Base-by-base conservation (phyloP, 768 basidiomycete species). In the Lentinula boryana region DNA sequence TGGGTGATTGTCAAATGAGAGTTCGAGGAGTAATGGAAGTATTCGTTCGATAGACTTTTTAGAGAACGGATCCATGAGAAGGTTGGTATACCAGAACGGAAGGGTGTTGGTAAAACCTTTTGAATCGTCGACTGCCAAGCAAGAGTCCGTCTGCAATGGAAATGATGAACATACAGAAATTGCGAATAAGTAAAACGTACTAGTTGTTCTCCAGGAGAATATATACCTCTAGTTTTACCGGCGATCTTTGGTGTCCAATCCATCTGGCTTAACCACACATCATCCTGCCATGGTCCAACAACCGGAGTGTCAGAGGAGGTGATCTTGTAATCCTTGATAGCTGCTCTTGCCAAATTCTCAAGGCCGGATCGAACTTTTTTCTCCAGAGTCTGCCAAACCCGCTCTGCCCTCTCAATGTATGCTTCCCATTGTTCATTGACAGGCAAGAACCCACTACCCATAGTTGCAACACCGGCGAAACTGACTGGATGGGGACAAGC, bases 161-260 rank as follows among this genome's bases (percentile, higher is more conserved):
- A 9, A 38, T 51, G 15, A 60, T 49, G 36, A 21, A 32, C 3
- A 36, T 62, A 54, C 27, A 16, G 7, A 46, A 44, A 43, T 8
- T 40, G 16, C 13, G 5, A 18, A 61, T 18, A 31, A 43, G 36
- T 56, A 60, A 23, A 31, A 12, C 63, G 43, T 13, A 63, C 69
- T 49, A 60, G 63, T 43, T 23, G 69, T 23, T 56, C 32, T n/a
- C 73, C 71, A 1, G 69, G 62, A 15, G 74, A 66, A 10, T 72
- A 59, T 7, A 90, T 68, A 0, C 89, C 89, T 68, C 91, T 78
- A 8, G 87, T 85, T 70, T 85, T 85, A 40, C 83, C 81, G 0
- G 84, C 86, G 5, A 81, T 77, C 71, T 98, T 98, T 1, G 92
- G 92, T 1, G 91, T 87, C 97, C 97, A 98, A 70, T 99, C 95